Conservation (phyloP, 225 moss, liverwort and hornwort species). For the Physcomitrellopsis africana region DNA sequence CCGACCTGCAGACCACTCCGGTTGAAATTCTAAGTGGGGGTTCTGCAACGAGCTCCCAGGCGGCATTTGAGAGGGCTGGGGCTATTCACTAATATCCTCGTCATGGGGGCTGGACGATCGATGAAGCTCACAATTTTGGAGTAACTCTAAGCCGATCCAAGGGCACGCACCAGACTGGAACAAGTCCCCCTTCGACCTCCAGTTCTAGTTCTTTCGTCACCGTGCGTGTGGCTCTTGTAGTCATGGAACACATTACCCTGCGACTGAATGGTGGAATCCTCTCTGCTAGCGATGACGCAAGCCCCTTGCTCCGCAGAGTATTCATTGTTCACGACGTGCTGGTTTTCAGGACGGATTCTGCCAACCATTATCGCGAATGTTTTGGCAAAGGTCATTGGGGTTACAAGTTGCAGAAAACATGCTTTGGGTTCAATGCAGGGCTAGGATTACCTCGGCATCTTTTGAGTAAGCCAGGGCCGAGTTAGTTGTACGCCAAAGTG, state of each 20-base stretch:
- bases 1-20: too few species aligned
- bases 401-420: too few species aligned
- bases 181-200: slow-evolving; percentile 15
- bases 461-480: slow-evolving; percentile 47
- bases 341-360: not conserved
- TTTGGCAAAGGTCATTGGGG: too few species aligned
- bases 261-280: slow-evolving; percentile 1
- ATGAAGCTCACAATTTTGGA: slow-evolving; percentile 14
- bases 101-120: not conserved
- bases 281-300: slow-evolving; percentile 9
- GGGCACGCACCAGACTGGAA: slow-evolving; percentile 25
- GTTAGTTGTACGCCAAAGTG: slow-evolving; percentile 53
- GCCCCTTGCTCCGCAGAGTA: not conserved
- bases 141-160: not conserved
- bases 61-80: slow-evolving; percentile 20
- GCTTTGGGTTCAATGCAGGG: not conserved
- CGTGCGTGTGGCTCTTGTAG: not conserved
- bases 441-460: slow-evolving; percentile 38
- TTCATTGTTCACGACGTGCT: slow-evolving; percentile 12
- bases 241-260: slow-evolving; percentile 1
- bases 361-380: not conserved
- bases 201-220: slow-evolving; percentile 17
- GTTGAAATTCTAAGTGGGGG: not conserved
- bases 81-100: not conserved
- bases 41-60: not conserved